Evolutionary conservation across 768 basidiomycete genomes (phyloP).

Genomic region (Clathrus columnatus): DNA sequence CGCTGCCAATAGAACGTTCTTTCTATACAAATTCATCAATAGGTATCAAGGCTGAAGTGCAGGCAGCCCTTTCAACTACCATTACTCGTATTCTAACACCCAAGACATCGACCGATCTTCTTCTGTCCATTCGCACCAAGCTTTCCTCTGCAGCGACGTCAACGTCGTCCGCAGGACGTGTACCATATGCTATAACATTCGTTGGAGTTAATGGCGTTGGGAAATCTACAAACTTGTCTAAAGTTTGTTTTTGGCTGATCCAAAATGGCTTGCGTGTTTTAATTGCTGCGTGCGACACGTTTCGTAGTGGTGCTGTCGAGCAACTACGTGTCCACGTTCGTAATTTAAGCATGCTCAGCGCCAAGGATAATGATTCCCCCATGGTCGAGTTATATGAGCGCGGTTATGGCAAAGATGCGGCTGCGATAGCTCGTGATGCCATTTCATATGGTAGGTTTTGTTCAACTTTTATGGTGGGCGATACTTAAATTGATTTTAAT

Average conservation of each 20-base stretch:
- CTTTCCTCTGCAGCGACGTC: slow-evolving; percentile 65
- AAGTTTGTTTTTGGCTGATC: slow-evolving; percentile 98
- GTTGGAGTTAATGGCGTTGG: slow-evolving; percentile 99
- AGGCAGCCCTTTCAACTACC: slow-evolving; percentile 71
- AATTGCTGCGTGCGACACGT: slow-evolving; percentile 98
- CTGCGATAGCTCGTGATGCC: slow-evolving; percentile 93
- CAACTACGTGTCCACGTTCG: slow-evolving; percentile 94
- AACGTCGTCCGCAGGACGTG: slow-evolving; percentile 50
- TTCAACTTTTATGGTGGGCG: not conserved
- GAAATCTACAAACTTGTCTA: slow-evolving; percentile 95
- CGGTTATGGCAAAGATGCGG: slow-evolving; percentile 99
- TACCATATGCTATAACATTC: slow-evolving; percentile 90
- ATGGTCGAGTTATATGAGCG: slow-evolving; percentile 88
- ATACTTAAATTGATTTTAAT: slow-evolving; percentile 8
- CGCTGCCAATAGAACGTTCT: slow-evolving; percentile 3
- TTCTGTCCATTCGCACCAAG: slow-evolving; percentile 89
- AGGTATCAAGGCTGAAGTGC: slow-evolving; percentile 84
- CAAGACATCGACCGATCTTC: slow-evolving; percentile 92
- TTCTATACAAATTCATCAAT: slow-evolving; percentile 13
- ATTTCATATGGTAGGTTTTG: slow-evolving; percentile 66
- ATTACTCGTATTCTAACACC: slow-evolving; percentile 93
- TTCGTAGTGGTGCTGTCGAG: slow-evolving; percentile 96
- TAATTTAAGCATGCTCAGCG: slow-evolving; percentile 79
- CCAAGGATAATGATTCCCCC: slow-evolving; percentile 35
- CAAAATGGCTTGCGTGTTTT: slow-evolving; percentile 90